Evolutionary conservation across 305 asterid genomes (phyloP), one percentile per base, ranked within the genome.

Genomic region (Rubia tinctorum): DNA sequence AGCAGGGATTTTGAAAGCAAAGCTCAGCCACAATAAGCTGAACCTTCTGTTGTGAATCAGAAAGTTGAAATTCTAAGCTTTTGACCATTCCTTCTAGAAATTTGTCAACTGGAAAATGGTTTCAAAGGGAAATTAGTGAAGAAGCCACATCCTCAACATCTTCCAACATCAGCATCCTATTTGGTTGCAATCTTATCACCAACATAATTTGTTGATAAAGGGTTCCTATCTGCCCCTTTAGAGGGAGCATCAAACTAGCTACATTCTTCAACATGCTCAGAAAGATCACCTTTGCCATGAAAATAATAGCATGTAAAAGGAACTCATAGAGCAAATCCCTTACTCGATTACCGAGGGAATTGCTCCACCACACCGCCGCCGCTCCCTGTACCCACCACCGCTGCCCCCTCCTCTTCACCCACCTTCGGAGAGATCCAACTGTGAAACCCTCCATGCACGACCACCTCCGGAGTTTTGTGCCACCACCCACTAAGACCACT

Each of bases 201-300:
- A 25, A 61, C 42, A 61, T 61, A 8, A 61, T 34, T 18, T 39
- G 76, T 34, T 53, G 76, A 14, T 53, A 65, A 40, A 84, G 55
- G 43, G 42, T 20, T 63, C 62, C 59, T 55, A 84, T 5, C 47
- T 67, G 76, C 20, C 56, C 74, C 73, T 69, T 75, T 27, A 67
- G 69, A 49, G 37, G 56, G 49, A 30, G 47, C 25, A 65, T 37
- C 8, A 61, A 47, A 2, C 53, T 45, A 47, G 55, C 55, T 47
- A 12, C 67, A 23, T 14, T 25, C 14, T 61, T 61, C 65, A 76
- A 10, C 22, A 76, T 5, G 18, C 62, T 22, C 39, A 15, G 14
- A 18, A 59, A 45, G 39, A 68, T 12, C 8, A 8, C 17, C 55
- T 43, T 30, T 9, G 71, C 39, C 42, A 22, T 68, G 71, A 68